These are phyloP conservation scores for Odonthalia washingtoniensis DNA, from an alignment of 31 red algal species.

Conservation along the genomic window DNA sequence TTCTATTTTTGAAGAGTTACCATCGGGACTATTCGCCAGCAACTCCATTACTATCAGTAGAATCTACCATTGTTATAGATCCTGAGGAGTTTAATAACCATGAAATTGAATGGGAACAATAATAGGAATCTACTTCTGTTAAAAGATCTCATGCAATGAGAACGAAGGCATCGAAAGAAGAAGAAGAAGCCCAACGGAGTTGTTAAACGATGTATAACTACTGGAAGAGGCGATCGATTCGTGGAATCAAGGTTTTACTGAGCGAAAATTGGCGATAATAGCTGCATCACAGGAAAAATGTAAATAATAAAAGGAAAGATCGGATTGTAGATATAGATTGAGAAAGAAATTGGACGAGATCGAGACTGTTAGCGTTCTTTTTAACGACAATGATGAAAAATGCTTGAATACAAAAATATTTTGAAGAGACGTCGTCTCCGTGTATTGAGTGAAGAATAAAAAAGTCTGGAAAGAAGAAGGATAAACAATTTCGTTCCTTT, in stretches of 20 bases:
- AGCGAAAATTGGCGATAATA: background rate
- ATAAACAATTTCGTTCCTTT: background rate
- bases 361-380: slow-evolving; percentile 16
- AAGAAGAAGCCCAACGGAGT: background rate
- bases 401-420: slow-evolving; percentile 12
- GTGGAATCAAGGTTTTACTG: background rate
- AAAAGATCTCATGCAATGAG: no score
- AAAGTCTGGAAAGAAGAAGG: slow-evolving; percentile 2
- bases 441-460: no score
- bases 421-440: slow-evolving; percentile 13
- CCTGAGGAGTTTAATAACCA: background rate
- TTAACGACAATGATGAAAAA: slow-evolving; percentile 5
- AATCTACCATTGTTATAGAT: background rate
- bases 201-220: background rate
- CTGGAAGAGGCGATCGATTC: background rate
- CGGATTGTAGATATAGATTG: background rate
- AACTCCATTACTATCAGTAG: no score
- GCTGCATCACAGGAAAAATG: background rate
- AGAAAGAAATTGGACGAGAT: slow-evolving; percentile 28
- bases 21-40: no score
- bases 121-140: background rate
- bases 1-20: background rate
- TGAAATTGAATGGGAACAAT: background rate
- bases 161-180: no score
- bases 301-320: background rate